Evolutionary conservation across 2,329 filamentous ascomycete genomes (phyloP).

Genomic region (Zymoseptoria pseudotritici): DNA sequence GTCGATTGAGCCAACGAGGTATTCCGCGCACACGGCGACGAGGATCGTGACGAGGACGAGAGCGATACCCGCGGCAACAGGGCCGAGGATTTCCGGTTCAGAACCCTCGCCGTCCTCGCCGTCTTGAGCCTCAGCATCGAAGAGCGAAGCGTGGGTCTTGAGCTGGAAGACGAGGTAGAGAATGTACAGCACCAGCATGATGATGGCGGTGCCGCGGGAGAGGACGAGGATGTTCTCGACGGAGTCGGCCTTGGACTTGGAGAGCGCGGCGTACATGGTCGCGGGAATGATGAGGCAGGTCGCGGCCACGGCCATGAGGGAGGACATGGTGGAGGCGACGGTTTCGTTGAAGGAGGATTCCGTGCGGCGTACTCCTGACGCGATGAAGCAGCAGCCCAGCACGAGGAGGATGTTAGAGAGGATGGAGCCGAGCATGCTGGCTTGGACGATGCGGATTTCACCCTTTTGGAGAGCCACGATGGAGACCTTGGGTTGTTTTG

Average conservation of each 20-base stretch:
- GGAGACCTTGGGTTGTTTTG: slow-evolving; percentile 46
- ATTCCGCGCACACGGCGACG: slow-evolving; percentile 47
- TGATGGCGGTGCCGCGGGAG: slow-evolving; percentile 47
- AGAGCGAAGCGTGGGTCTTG: slow-evolving; percentile 42
- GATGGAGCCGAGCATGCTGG: slow-evolving; percentile 93
- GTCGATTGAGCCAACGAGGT: slow-evolving; percentile 49
- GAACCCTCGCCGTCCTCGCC: slow-evolving; percentile 27
- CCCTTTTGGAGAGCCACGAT: slow-evolving; percentile 79
- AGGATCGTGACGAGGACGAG: slow-evolving; percentile 43
- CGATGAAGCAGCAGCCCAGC: slow-evolving; percentile 48
- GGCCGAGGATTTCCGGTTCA: slow-evolving; percentile 38
- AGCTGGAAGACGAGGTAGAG: slow-evolving; percentile 51
- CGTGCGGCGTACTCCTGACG: slow-evolving; percentile 38
- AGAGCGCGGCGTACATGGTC: slow-evolving; percentile 44
- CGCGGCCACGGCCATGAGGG: slow-evolving; percentile 49
- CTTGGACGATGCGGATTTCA: slow-evolving; percentile 93
- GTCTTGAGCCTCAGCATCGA: slow-evolving; percentile 35
- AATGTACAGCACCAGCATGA: slow-evolving; percentile 47
- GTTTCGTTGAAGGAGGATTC: slow-evolving; percentile 59
- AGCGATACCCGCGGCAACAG: slow-evolving; percentile 38
- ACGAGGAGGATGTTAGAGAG: slow-evolving; percentile 87
- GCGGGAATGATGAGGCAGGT: slow-evolving; percentile 49
- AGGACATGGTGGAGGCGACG: slow-evolving; percentile 69
- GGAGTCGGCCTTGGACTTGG: slow-evolving; percentile 32
- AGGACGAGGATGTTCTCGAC: slow-evolving; percentile 43